phyloP scores from a whole-genome alignment of 192 early-diverging fungal genomes.

The Oehlia diaphana region DNA sequence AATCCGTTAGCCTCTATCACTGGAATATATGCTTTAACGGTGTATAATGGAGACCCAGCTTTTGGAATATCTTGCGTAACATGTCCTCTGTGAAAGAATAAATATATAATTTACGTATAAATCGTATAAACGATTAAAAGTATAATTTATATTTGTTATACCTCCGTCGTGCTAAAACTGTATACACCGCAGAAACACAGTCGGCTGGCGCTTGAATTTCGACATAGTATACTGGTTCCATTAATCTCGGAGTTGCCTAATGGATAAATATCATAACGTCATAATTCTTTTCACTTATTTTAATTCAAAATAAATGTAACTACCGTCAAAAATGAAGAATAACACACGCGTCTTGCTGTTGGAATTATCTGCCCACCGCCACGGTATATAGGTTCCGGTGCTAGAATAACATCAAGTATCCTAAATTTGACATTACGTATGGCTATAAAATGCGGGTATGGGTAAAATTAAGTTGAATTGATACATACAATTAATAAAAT shows the following conservation, averaged over 20 bases:
- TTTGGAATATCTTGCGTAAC: slow-evolving; percentile 94
- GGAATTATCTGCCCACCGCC: slow-evolving; percentile 98
- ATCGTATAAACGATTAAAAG: too few species aligned
- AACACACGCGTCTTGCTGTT: slow-evolving; percentile 92
- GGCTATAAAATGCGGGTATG: slow-evolving; percentile 46
- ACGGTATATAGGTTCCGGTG: slow-evolving; percentile 85
- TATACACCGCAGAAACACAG: slow-evolving; percentile 93
- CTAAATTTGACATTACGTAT: slow-evolving; percentile 96
- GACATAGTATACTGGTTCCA: slow-evolving; percentile 97
- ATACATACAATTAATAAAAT: neutral
- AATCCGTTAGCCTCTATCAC: slow-evolving; percentile 96
- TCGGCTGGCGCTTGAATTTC: slow-evolving; percentile 97
- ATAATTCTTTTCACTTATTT: neutral
- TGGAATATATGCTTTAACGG: slow-evolving; percentile 91
- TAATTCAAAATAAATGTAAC: slow-evolving; percentile 5
- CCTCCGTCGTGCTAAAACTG: slow-evolving; percentile 84
- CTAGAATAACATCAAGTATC: slow-evolving; percentile 83
- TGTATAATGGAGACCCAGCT: slow-evolving; percentile 91
- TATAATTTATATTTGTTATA: slow-evolving; percentile 22
- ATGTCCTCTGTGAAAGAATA: slow-evolving; percentile 69
- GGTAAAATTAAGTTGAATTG: neutral
- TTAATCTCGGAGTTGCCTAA: slow-evolving; percentile 88
- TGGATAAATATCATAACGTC: neutral
- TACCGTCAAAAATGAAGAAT: slow-evolving; percentile 92
- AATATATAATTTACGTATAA: too few species aligned